phyloP scores from a whole-genome alignment of 1,284 basidiomycete genomes.

The Irpex rosettiformis region DNA sequence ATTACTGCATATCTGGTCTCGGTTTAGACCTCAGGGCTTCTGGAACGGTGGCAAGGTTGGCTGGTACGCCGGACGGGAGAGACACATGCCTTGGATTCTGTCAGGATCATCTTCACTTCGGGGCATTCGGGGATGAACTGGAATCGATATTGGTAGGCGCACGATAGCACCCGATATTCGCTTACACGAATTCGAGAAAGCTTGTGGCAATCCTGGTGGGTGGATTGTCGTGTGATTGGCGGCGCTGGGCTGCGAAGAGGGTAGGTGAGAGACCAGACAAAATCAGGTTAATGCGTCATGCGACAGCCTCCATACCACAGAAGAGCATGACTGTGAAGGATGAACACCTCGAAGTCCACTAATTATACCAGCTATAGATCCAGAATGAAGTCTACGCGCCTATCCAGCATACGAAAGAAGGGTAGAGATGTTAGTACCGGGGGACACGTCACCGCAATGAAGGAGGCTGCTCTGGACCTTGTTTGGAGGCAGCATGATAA shows the following conservation, averaged over 20 bases:
- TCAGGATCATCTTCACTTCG: neutral
- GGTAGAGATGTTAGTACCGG: neutral
- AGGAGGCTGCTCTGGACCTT: neutral
- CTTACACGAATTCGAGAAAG: neutral
- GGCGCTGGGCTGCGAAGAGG: neutral
- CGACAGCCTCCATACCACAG: neutral
- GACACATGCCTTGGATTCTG: neutral
- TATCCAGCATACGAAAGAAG: neutral
- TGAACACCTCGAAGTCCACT: neutral
- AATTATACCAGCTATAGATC: neutral
- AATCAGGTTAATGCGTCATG: neutral
- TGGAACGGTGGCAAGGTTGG: neutral
- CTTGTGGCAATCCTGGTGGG: neutral
- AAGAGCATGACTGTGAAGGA: neutral
- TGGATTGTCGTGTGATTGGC: neutral
- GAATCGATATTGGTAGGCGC: neutral
- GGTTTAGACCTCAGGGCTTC: neutral
- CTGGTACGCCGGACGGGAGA: neutral
- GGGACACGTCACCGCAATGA: neutral
- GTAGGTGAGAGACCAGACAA: neutral
- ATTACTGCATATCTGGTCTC: neutral
- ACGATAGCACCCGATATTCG: neutral
- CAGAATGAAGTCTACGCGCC: neutral
- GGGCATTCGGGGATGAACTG: neutral
- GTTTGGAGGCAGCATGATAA: neutral